Conservation (phyloP, 2,329 filamentous ascomycete species). For the Colletotrichum gloeosporioides region DNA sequence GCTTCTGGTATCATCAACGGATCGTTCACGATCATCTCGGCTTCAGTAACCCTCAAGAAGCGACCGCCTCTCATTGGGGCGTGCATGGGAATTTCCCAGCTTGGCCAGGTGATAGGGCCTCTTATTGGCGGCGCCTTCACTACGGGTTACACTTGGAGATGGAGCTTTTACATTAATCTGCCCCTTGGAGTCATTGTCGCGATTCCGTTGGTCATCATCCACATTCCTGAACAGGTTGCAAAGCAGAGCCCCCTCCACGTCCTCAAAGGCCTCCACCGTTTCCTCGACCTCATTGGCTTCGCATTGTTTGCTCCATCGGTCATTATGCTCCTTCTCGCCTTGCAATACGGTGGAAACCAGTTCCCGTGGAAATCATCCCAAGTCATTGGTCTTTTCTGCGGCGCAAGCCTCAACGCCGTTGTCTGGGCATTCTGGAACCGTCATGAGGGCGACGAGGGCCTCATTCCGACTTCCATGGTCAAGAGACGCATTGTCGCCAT, state of each 20-base stretch:
- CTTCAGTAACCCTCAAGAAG: conserved; percentile 14
- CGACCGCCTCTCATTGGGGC: conserved; percentile 18
- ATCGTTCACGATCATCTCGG: conserved; percentile 29
- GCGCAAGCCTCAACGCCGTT: conserved; percentile 31
- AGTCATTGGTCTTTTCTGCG: conserved; percentile 42
- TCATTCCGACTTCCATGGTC: conserved; percentile 30
- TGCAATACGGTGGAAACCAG: conserved; percentile 45
- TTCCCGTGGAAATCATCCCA: conserved; percentile 38
- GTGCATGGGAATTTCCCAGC: conserved; percentile 30
- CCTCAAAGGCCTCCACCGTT: conserved; percentile 5
- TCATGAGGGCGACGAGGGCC: conserved; percentile 41
- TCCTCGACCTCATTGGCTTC: conserved; percentile 33
- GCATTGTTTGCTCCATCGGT: conserved; percentile 32
- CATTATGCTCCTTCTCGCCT: conserved; percentile 49
- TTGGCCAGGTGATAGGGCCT: conserved; percentile 46
- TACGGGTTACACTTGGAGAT: conserved; percentile 46
- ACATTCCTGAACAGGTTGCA: conserved; percentile 40
- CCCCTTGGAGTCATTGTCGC: conserved; percentile 45
- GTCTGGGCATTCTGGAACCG: conserved; percentile 37
- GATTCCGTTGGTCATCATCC: conserved; percentile 33
- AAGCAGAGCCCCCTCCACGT: background rate
- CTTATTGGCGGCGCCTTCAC: conserved; percentile 45
- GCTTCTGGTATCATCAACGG: conserved; percentile 25
- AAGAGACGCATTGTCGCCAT: conserved; percentile 11
- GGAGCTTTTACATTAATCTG: conserved; percentile 56